A percentile compares a stretch with the other conserved stretches of the same genome.
phyloP scores from a whole-genome alignment of 2,329 filamentous ascomycete genomes.

The Neofusicoccum parvum region DNA sequence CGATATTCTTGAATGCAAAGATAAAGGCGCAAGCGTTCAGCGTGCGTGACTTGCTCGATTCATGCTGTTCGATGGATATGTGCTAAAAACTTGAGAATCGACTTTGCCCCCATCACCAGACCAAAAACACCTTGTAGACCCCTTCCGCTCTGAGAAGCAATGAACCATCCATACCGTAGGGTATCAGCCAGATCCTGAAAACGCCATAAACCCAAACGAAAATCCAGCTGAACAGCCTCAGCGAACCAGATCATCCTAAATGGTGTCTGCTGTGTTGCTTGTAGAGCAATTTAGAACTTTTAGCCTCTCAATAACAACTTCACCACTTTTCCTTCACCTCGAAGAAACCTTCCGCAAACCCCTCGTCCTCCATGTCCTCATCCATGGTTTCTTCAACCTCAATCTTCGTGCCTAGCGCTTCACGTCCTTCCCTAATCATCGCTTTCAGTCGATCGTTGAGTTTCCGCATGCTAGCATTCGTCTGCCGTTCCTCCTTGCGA shows the following conservation, averaged over 20 bases:
- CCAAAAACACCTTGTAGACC: constrained; percentile 2
- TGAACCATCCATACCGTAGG: constrained; percentile 15
- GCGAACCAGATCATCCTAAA: not conserved
- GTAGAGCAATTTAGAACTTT: constrained; percentile 9
- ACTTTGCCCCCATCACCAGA: not conserved
- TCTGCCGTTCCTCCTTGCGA: constrained; percentile 72
- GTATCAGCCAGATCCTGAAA: constrained; percentile 18
- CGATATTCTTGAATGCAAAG: not conserved
- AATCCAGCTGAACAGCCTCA: not conserved
- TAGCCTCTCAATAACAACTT: not conserved
- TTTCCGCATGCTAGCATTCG: constrained; percentile 76
- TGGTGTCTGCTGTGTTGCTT: not conserved
- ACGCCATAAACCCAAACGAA: constrained; percentile 10
- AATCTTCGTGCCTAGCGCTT: constrained; percentile 68
- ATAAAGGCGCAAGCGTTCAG: not conserved
- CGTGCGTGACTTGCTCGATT: constrained; percentile 14
- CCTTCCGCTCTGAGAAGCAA: not conserved
- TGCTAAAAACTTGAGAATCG: not conserved
- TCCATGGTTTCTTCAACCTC: constrained; percentile 38
- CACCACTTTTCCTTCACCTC: constrained; percentile 21
- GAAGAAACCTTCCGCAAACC: constrained; percentile 28
- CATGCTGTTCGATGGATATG: not conserved
- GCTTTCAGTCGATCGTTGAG: constrained; percentile 79
- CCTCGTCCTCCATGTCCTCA: constrained; percentile 34
- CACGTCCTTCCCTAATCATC: constrained; percentile 86